These are phyloP conservation scores for Porogramme epimiltina DNA, from an alignment of 1,284 basidiomycete species.

Conservation along the genomic window DNA sequence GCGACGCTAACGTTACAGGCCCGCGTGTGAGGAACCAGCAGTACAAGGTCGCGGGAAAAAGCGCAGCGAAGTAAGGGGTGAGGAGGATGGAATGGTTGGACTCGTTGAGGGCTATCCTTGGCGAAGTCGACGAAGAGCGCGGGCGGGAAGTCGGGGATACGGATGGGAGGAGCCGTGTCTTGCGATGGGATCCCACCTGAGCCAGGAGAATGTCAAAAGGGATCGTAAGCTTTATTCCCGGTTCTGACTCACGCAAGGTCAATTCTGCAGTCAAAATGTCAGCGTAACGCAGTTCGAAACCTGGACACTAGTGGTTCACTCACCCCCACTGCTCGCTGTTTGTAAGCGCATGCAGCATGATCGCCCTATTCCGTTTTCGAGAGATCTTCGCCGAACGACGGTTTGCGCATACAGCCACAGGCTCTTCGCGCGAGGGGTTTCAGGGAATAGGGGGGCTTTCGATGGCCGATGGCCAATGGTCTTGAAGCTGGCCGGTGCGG, in stretches of 20 bases:
- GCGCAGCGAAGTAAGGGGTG: constrained; percentile 57
- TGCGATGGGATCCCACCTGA: constrained; percentile 83
- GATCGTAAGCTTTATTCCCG: not conserved
- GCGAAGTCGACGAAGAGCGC: constrained; percentile 82
- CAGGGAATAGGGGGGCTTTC: constrained; percentile 59
- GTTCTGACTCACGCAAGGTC: constrained; percentile 64
- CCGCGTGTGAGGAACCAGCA: constrained; percentile 80
- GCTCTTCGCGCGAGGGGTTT: constrained; percentile 69
- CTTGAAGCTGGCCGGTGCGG: constrained; percentile 65
- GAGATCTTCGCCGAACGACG: constrained; percentile 66
- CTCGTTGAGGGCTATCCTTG: constrained; percentile 85
- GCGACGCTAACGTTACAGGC: constrained; percentile 67
- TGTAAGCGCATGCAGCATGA: constrained; percentile 81
- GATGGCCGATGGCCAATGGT: constrained; percentile 62
- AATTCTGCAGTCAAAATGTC: constrained; percentile 56
- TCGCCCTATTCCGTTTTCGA: constrained; percentile 68
- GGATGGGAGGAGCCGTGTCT: constrained; percentile 67
- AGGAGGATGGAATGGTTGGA: constrained; percentile 77
- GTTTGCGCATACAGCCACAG: constrained; percentile 50
- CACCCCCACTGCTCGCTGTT: constrained; percentile 94
- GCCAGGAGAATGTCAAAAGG: not conserved
- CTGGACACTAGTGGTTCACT: constrained; percentile 36
- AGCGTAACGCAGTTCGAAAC: too few species aligned
- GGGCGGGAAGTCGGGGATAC: constrained; percentile 63
- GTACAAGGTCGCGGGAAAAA: constrained; percentile 74